These are phyloP conservation scores for Pestalotiopsis fici DNA, from an alignment of 2,329 filamentous ascomycete genomes.

Conservation along the genomic window DNA sequence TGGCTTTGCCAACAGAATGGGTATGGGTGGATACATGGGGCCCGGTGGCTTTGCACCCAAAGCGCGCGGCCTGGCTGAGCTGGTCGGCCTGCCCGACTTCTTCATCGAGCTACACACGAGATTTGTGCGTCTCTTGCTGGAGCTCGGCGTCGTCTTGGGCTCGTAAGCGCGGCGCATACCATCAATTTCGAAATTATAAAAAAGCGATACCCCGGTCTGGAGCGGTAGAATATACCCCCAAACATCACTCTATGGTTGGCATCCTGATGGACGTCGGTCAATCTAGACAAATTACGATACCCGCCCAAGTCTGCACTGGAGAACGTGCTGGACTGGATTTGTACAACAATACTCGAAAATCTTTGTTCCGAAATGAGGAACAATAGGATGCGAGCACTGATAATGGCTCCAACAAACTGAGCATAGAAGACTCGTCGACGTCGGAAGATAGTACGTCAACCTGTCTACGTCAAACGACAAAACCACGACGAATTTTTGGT, in stretches of 20 bases:
- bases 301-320: neutral
- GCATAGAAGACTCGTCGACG: neutral
- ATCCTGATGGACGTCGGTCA: neutral
- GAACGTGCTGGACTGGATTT: neutral
- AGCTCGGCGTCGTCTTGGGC: conserved; percentile 56
- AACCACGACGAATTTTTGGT: neutral
- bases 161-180: conserved; percentile 32
- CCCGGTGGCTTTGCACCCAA: conserved; percentile 58
- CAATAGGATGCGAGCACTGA: too few relatives aligned
- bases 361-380: neutral
- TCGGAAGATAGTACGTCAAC: too few relatives aligned
- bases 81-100: conserved; percentile 67
- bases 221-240: neutral
- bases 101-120: conserved; percentile 66
- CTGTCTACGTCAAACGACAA: too few relatives aligned
- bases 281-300: neutral
- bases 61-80: conserved; percentile 63
- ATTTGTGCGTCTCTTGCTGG: conserved; percentile 64
- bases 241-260: neutral
- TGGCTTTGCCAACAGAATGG: conserved; percentile 38
- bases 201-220: neutral
- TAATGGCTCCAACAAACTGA: neutral
- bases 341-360: neutral
- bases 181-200: neutral
- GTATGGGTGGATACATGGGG: conserved; percentile 56